Conservation (phyloP, 306 rosid species). For the Carpinus viminea region DNA sequence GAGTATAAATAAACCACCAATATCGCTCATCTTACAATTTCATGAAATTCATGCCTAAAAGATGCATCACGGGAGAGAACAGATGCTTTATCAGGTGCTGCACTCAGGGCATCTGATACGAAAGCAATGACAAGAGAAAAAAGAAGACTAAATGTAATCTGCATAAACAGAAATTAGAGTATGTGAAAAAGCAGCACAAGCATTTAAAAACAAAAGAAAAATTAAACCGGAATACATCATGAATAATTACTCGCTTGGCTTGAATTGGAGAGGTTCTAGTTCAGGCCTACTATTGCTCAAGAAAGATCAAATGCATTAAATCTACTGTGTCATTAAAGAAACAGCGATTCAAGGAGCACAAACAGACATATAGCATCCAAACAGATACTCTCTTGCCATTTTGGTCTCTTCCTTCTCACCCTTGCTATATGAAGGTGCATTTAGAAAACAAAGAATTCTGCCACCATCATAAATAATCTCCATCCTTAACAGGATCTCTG, state of each 20-base stretch:
- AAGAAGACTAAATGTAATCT: constrained; percentile 87
- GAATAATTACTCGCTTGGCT: not conserved
- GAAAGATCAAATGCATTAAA: not conserved
- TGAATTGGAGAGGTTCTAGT: not conserved
- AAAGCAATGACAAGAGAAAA: constrained; percentile 81
- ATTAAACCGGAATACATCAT: not conserved
- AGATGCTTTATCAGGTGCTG: constrained; percentile 84
- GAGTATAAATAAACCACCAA: constrained; percentile 19
- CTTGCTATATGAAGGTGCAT: not conserved
- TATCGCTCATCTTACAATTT: constrained; percentile 56
- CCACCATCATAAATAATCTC: not conserved
- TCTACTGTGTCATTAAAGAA: not conserved
- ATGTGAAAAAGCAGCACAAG: constrained; percentile 25
- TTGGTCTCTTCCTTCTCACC: not conserved
- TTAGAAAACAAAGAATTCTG: not conserved
- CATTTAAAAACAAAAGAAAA: constrained; percentile 3
- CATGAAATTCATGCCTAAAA: constrained; percentile 80
- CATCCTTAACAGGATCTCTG: not conserved
- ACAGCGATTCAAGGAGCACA: not conserved
- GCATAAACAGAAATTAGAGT: constrained; percentile 41
- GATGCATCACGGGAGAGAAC: constrained; percentile 69
- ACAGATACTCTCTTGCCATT: not conserved
- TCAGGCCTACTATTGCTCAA: not conserved
- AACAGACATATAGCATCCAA: not conserved
- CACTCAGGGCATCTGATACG: constrained; percentile 84